Evolutionary conservation across 768 basidiomycete genomes (phyloP).

Genomic region (Obba rivulosa): DNA sequence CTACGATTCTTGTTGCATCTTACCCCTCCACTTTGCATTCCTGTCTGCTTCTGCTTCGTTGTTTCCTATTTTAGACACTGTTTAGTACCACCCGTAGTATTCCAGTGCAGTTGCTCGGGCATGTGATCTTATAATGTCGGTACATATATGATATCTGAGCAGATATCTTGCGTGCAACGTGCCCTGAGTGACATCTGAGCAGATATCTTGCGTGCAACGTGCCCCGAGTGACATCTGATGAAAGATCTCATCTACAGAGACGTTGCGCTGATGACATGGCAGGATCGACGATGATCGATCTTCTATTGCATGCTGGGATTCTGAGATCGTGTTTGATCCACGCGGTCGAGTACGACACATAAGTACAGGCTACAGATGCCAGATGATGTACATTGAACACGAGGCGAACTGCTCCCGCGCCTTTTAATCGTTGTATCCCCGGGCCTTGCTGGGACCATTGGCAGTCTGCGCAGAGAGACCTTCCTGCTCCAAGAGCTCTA

Average conservation of each 20-base stretch:
- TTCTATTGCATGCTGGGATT: background rate
- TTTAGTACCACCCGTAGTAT: too few relatives aligned
- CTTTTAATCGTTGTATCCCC: slow-evolving; percentile 58
- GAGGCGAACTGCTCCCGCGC: background rate
- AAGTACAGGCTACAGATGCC: too few relatives aligned
- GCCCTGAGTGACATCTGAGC: background rate
- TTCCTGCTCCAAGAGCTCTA: slow-evolving; percentile 66
- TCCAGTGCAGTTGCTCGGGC: too few relatives aligned
- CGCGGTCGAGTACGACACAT: background rate
- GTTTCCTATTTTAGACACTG: too few relatives aligned
- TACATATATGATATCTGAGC: too few relatives aligned
- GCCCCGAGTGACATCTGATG: background rate
- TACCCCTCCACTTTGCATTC: too few relatives aligned
- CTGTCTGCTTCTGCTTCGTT: too few relatives aligned
- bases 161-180: too few relatives aligned
- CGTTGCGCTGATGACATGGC: slow-evolving; percentile 1
- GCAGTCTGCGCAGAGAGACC: slow-evolving; percentile 37
- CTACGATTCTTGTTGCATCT: too few relatives aligned
- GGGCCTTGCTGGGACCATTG: slow-evolving; percentile 31
- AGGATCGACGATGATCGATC: slow-evolving; percentile 13
- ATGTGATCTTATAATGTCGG: too few relatives aligned
- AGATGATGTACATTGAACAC: background rate
- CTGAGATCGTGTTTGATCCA: slow-evolving; percentile 5
- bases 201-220: background rate
- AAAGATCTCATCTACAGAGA: slow-evolving; percentile 2